Base-by-base conservation (phyloP, 306 rosid species). In the Trichosanthes truncata region DNA sequence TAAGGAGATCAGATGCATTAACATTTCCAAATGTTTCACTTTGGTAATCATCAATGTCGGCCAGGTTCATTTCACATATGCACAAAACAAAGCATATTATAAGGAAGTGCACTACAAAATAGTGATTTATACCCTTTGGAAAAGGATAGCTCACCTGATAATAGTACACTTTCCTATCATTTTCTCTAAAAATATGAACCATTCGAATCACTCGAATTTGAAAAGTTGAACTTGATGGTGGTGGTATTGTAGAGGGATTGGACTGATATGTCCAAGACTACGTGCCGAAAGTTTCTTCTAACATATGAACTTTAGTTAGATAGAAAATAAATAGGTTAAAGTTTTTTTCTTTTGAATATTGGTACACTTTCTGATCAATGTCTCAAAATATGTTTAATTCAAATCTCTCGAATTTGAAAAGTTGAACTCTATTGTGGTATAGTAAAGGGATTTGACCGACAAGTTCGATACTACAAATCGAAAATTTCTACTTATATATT, bases 101-200 rank as follows among this genome's bases (percentile, higher is more conserved):
- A 9, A 63, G 38, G 77, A 49, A 74, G 60, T 26, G 61, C 78
- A 73, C 60, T 49, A 8, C 78, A 74, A 49, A 48, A 74, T 29
- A 74, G 78, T 74, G 78, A 74, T 49, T 45, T 74, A 46, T 72
- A 72, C 60, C 43, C 78, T 29, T 48, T 74, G 26, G 77, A 74
- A 74, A 74, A 49, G 6, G 78, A 74, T 74, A 15, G 43, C 25
- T 53, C 41, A 74, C 45, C 78, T 72, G 5, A 74, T 46, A 74
- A 74, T 17, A 29, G 29, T 74, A 25, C 33, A 48, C 60, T 45
- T 48, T 4, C 26, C n/a, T 25, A 7, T 72, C 33, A 72, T 25
- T 45, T 45, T 45, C 35, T 68, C 0, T 21, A 9, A 11, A n/a
- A 38, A n/a, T 10, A 18, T 13, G 33, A 38, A 5, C 21, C 9